Evolutionary conservation across 2,329 filamentous ascomycete genomes (phyloP).

Genomic region (Arthrinium phaeospermum): DNA sequence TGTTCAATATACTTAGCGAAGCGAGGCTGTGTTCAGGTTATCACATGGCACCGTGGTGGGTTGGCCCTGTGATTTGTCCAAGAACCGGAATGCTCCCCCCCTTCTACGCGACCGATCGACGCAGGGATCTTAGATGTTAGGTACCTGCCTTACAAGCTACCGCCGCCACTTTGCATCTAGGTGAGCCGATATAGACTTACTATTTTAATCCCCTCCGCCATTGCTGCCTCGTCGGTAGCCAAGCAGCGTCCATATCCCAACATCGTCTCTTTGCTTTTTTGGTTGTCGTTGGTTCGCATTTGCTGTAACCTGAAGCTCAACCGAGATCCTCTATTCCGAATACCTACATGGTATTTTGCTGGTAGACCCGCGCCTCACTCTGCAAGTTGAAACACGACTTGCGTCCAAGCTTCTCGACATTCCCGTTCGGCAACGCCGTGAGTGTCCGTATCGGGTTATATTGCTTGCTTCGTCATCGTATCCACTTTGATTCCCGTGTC

Average conservation of each 20-base stretch:
- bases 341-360: too few species aligned
- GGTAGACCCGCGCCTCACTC: neutral
- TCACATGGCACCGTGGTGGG: neutral
- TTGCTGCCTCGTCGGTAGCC: neutral
- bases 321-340: too few species aligned
- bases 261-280: neutral
- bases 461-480: neutral
- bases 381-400: neutral
- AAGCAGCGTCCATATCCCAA: neutral
- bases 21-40: neutral
- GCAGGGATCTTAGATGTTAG: neutral
- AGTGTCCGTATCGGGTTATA: neutral
- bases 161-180: neutral
- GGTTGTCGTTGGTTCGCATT: too few species aligned
- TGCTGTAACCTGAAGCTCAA: too few species aligned
- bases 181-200: neutral
- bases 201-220: neutral
- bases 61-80: neutral
- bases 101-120: neutral
- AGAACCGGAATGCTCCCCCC: neutral
- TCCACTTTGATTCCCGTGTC: neutral
- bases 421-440: neutral
- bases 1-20: neutral
- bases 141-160: neutral
- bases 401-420: neutral